These are phyloP conservation scores for Akebia trifoliata DNA, from an alignment of 164 flowering plant genomes.

Conservation along the genomic window DNA sequence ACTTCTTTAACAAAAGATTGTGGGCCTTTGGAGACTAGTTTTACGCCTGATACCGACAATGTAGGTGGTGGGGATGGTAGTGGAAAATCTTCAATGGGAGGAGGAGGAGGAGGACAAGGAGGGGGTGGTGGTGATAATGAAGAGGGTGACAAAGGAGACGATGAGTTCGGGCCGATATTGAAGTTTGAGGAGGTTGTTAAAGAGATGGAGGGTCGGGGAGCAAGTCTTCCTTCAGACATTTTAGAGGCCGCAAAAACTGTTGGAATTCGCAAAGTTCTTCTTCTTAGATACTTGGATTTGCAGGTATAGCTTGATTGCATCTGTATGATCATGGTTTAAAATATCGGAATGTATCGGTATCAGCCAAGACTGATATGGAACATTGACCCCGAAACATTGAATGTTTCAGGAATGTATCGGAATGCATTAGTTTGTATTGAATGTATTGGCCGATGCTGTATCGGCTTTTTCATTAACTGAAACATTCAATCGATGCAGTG, in stretches of 20 bases:
- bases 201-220: constrained; percentile 50
- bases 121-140: constrained; percentile 42
- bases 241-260: constrained; percentile 59
- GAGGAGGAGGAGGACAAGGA: constrained; percentile 43
- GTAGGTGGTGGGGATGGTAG: constrained; percentile 31
- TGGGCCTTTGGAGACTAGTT: neutral
- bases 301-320: constrained; percentile 37
- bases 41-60: constrained; percentile 12
- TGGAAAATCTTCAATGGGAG: constrained; percentile 32
- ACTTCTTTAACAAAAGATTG: neutral
- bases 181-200: constrained; percentile 60
- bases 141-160: constrained; percentile 42
- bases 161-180: constrained; percentile 70
- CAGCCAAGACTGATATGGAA: no score
- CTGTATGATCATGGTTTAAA: no score
- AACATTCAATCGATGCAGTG: no score
- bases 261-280: constrained; percentile 58
- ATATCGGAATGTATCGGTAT: no score
- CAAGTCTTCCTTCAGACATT: constrained; percentile 65
- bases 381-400: no score
- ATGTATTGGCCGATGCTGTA: no score
- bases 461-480: no score
- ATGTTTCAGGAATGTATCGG: no score
- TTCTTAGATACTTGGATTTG: constrained; percentile 62
- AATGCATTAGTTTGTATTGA: no score